phyloP scores from a whole-genome alignment of 805 yeast species.

The Pichia californica region DNA sequence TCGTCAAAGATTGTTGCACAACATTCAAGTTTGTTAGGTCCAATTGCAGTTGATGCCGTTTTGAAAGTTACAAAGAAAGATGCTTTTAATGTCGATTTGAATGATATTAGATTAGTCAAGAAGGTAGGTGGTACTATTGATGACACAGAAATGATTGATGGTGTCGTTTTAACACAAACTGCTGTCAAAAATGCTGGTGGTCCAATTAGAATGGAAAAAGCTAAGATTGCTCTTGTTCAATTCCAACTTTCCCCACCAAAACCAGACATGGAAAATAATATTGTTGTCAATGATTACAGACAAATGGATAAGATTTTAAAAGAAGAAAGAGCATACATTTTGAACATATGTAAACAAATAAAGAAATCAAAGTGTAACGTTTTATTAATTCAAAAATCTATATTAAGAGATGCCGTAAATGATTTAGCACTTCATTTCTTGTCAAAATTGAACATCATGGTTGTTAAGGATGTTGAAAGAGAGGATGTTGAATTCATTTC shows the following conservation, averaged over 20 bases:
- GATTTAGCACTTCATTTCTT: constrained; percentile 92
- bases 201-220: constrained; percentile 90
- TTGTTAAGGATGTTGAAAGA: constrained; percentile 89
- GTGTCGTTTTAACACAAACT: constrained; percentile 88
- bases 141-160: constrained; percentile 88
- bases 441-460: constrained; percentile 88
- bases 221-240: constrained; percentile 82
- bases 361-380: constrained; percentile 97
- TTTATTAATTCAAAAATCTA: constrained; percentile 83
- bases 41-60: constrained; percentile 91
- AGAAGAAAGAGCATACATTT: constrained; percentile 93
- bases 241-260: constrained; percentile 95
- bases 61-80: constrained; percentile 48
- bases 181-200: constrained; percentile 91
- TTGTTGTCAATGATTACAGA: constrained; percentile 94
- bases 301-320: constrained; percentile 98
- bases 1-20: constrained; percentile 95
- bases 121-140: constrained; percentile 97
- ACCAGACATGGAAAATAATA: constrained; percentile 96
- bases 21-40: constrained; percentile 77
- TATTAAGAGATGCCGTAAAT: constrained; percentile 88
- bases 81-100: constrained; percentile 71
- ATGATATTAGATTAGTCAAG: constrained; percentile 83
- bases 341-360: constrained; percentile 92
- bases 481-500: constrained; percentile 91